These are phyloP conservation scores for Berberis vulgaris DNA, from an alignment of 164 flowering plant genomes.

Conservation along the genomic window DNA sequence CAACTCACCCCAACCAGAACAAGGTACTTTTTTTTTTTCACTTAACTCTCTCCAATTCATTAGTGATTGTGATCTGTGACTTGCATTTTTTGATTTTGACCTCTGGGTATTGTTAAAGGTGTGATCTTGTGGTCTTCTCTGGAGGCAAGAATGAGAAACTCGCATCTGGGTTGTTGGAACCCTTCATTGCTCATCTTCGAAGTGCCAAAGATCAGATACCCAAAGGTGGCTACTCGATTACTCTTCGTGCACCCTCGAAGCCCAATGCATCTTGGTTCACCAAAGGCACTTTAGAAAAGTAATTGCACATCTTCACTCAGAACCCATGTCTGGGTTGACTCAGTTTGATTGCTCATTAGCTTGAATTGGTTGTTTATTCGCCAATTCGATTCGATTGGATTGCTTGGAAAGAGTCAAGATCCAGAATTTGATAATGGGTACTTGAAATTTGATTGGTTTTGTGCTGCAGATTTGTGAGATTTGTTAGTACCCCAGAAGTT, in stretches of 20 bases:
- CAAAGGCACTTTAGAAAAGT: neutral
- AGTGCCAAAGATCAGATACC: neutral
- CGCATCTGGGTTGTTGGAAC: conserved; percentile 73
- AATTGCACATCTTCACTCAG: neutral
- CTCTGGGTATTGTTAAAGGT: conserved; percentile 32
- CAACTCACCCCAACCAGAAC: conserved; percentile 93
- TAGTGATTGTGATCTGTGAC: no score
- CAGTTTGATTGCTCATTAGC: neutral
- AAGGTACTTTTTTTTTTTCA: conserved; percentile 29
- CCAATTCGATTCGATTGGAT: no score
- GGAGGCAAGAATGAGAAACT: conserved; percentile 54
- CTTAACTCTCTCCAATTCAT: no score
- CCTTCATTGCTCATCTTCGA: conserved; percentile 8
- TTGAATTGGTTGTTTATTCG: neutral
- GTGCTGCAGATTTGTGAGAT: neutral
- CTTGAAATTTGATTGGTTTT: neutral
- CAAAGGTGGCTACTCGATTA: conserved; percentile 42
- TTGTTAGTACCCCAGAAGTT: neutral
- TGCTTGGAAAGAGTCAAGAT: no score
- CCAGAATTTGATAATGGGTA: no score
- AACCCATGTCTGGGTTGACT: no score
- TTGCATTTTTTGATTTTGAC: neutral
- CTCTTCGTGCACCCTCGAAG: conserved; percentile 36
- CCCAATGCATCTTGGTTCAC: conserved; percentile 57
- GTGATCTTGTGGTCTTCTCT: conserved; percentile 70